Evolutionary conservation across 495 filamentous ascomycete species (phyloP).

Genomic region (Penicillium odoratum): DNA sequence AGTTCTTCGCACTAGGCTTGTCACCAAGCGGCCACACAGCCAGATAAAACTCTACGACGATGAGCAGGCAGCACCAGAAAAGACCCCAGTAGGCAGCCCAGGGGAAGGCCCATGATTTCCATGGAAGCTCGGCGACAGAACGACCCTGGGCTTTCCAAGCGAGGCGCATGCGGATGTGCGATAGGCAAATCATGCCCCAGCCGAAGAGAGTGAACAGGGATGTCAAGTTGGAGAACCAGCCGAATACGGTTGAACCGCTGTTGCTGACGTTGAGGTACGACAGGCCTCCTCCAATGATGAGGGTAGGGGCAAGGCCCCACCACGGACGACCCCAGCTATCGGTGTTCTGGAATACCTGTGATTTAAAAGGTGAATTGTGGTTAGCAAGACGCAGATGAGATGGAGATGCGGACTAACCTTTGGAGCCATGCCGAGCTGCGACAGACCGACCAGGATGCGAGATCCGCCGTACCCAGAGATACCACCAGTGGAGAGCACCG

Average conservation of each 20-base stretch:
- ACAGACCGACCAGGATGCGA: constrained; percentile 57
- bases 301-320: constrained; percentile 37
- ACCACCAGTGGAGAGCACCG: constrained; percentile 51
- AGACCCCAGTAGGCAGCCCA: constrained; percentile 27
- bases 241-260: constrained; percentile 50
- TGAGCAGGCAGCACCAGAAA: constrained; percentile 26
- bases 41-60: constrained; percentile 31
- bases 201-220: constrained; percentile 58
- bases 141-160: constrained; percentile 65
- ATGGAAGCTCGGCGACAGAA: constrained; percentile 67
- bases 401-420: constrained; percentile 25
- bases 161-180: constrained; percentile 59
- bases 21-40: constrained; percentile 25
- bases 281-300: constrained; percentile 46
- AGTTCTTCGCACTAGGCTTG: constrained; percentile 21
- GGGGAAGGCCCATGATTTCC: constrained; percentile 43
- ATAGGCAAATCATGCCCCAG: constrained; percentile 56
- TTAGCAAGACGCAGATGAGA: background rate
- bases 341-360: constrained; percentile 3
- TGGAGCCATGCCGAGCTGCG: constrained; percentile 54
- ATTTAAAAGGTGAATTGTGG: background rate
- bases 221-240: constrained; percentile 58
- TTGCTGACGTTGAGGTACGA: constrained; percentile 52
- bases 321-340: constrained; percentile 5
- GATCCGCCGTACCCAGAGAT: constrained; percentile 60